These are phyloP conservation scores for Marvania coccoides DNA, from an alignment of 139 green algal genomes.

Conservation along the genomic window DNA sequence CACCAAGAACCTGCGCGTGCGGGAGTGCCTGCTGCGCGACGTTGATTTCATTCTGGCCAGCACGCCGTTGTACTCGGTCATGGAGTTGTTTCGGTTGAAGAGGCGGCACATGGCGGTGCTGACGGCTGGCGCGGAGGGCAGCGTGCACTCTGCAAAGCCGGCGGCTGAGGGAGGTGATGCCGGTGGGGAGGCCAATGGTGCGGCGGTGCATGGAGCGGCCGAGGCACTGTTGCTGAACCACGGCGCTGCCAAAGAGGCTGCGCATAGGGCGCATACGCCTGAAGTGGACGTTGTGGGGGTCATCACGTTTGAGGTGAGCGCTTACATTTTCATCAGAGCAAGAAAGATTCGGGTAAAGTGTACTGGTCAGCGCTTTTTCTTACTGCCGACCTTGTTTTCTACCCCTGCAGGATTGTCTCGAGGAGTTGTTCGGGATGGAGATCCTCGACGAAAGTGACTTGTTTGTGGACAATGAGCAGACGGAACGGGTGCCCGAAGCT, in stretches of 20 bases:
- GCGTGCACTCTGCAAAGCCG: too few relatives aligned
- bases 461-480: not conserved
- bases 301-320: too few relatives aligned
- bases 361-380: not conserved
- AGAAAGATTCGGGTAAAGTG: not conserved
- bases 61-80: not conserved
- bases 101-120: not conserved
- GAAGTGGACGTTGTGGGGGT: not conserved
- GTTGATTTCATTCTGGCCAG: not conserved
- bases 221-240: not conserved
- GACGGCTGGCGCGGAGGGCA: not conserved
- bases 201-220: not conserved
- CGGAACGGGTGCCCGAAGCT: not conserved
- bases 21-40: not conserved
- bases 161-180: not conserved
- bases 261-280: not conserved
- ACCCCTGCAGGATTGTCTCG: not conserved
- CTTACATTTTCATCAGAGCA: too few relatives aligned
- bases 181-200: not conserved
- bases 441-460: not conserved
- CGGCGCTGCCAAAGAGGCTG: not conserved
- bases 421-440: not conserved
- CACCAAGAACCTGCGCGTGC: not conserved
- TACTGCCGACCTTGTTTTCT: not conserved
- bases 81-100: not conserved